These are phyloP conservation scores for Solanum boliviense DNA, from an alignment of 257 asterid genomes.

Conservation along the genomic window DNA sequence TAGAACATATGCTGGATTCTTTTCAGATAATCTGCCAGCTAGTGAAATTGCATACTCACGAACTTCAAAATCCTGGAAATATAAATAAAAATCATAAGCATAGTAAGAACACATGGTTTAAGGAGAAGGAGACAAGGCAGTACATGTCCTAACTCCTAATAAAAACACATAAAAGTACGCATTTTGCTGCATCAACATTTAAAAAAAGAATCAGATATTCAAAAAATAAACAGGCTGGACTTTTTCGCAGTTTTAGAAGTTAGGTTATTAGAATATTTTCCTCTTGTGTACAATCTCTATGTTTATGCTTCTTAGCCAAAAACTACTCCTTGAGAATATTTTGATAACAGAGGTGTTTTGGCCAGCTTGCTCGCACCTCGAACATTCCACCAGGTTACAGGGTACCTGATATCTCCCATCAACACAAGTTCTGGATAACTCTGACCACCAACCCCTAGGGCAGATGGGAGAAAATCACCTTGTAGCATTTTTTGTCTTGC, in stretches of 20 bases:
- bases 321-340: neutral
- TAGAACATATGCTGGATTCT: slow-evolving; percentile 97
- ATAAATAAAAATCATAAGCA: neutral
- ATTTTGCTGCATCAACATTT: neutral
- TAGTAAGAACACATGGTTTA: neutral
- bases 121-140: neutral
- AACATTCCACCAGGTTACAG: neutral
- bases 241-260: neutral
- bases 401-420: neutral
- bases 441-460: neutral
- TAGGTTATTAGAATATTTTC: neutral
- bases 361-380: neutral
- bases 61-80: slow-evolving; percentile 68
- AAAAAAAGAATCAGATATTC: neutral
- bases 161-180: neutral
- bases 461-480: neutral
- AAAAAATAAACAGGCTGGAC: neutral
- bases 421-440: neutral
- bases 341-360: neutral
- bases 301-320: neutral
- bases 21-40: slow-evolving; percentile 96
- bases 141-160: neutral
- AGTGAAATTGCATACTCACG: slow-evolving; percentile 86
- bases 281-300: neutral
- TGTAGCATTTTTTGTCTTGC: neutral